A percentile compares a stretch with the other conserved stretches of the same genome.
These are phyloP conservation scores for Fusarium odoratissimum DNA, from an alignment of 2,329 filamentous ascomycete species.

Conservation along the genomic window DNA sequence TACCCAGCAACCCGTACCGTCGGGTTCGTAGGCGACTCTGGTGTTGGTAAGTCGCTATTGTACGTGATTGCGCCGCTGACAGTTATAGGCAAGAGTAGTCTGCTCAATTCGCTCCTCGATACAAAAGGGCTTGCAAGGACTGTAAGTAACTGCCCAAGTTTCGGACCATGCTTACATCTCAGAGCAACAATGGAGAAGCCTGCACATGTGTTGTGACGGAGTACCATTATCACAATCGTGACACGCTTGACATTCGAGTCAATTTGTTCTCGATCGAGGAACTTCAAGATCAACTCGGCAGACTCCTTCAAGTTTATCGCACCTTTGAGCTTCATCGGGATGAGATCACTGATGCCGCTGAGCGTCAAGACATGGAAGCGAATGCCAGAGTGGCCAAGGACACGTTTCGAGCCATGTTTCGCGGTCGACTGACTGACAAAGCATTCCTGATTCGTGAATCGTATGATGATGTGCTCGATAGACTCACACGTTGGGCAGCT, in stretches of 20 bases:
- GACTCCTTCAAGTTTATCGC: constrained; percentile 53
- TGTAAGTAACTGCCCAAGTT: constrained; percentile 46
- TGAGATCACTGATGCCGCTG: constrained; percentile 39
- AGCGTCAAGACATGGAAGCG: constrained; percentile 41
- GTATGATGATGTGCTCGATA: constrained; percentile 32
- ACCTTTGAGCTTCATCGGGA: constrained; percentile 47
- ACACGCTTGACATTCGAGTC: constrained; percentile 50
- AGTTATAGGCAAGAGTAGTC: constrained; percentile 58
- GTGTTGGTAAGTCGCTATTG: constrained; percentile 51
- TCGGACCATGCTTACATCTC: neutral
- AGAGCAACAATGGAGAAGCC: constrained; percentile 58
- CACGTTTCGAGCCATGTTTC: constrained; percentile 55
- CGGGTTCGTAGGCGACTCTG: constrained; percentile 61
- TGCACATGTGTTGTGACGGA: constrained; percentile 63
- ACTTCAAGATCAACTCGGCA: constrained; percentile 48
- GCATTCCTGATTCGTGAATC: constrained; percentile 26
- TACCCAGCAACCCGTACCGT: constrained; percentile 55
- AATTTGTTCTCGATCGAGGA: constrained; percentile 49
- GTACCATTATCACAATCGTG: constrained; percentile 53
- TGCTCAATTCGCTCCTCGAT: constrained; percentile 62
- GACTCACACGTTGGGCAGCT: constrained; percentile 40
- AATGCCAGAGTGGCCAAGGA: constrained; percentile 50
- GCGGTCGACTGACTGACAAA: constrained; percentile 34
- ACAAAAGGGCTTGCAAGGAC: constrained; percentile 53
- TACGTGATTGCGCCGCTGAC: neutral